phyloP scores from a whole-genome alignment of 108 stramenopile genomes.

The Skeletonema grethae region DNA sequence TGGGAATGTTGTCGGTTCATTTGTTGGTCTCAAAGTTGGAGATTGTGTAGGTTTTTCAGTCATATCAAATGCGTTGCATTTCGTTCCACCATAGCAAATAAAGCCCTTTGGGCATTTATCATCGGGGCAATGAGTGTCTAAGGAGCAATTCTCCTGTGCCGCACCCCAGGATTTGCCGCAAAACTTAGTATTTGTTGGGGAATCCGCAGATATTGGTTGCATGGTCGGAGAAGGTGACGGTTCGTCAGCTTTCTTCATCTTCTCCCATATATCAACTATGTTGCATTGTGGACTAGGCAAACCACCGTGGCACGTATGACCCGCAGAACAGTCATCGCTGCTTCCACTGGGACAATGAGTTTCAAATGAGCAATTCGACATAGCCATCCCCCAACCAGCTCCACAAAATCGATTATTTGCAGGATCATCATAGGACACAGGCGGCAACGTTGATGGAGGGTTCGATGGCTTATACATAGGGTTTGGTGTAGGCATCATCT shows the following conservation, averaged over 20 bases:
- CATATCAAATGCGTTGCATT: constrained; percentile 36
- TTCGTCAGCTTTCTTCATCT: neutral
- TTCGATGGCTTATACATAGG: constrained; percentile 20
- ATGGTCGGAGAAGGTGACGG: constrained; percentile 2
- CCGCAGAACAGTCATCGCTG: constrained; percentile 37
- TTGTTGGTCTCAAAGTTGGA: constrained; percentile 2
- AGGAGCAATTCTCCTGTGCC: constrained; percentile 24
- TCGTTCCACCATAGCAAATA: constrained; percentile 41
- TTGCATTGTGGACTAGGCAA: constrained; percentile 12
- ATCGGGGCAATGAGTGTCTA: constrained; percentile 44
- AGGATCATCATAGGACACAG: constrained; percentile 33
- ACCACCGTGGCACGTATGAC: constrained; percentile 39
- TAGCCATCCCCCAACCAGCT: neutral
- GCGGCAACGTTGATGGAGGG: constrained; percentile 32
- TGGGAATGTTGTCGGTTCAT: constrained; percentile 12
- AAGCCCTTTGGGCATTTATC: constrained; percentile 29
- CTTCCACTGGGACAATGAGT: constrained; percentile 24
- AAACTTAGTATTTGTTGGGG: constrained; percentile 12
- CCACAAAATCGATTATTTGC: constrained; percentile 18
- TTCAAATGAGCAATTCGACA: constrained; percentile 20
- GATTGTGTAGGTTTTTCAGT: constrained; percentile 13
- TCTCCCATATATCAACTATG: constrained; percentile 11
- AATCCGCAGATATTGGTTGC: neutral
- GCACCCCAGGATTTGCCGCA: constrained; percentile 29
- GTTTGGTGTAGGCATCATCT: constrained; percentile 24